Percentiles rank a stretch among this genome's conserved stretches.
Evolutionary conservation across 2,329 filamentous ascomycete genomes (phyloP).

Genomic region (Botrytis hyacinthi): DNA sequence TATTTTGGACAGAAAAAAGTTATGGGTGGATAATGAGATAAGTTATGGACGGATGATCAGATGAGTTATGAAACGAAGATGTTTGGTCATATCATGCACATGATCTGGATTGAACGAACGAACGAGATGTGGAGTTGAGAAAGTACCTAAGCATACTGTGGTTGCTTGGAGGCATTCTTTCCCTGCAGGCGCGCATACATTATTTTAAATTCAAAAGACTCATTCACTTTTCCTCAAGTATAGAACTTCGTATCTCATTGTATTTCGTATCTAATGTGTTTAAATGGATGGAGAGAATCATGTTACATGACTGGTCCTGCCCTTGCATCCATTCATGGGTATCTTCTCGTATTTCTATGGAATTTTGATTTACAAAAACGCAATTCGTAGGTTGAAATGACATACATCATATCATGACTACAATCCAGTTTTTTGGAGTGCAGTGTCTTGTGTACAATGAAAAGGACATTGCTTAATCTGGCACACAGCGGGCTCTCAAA

Average conservation of each 20-base stretch:
- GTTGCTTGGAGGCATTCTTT: constrained; percentile 14
- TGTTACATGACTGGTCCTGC: background rate
- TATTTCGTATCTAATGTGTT: background rate
- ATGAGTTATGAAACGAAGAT: constrained; percentile 14
- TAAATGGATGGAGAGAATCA: constrained; percentile 7
- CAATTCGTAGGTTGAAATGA: constrained; percentile 3
- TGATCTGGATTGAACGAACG: constrained; percentile 9
- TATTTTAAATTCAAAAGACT: constrained; percentile 14
- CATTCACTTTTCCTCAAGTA: constrained; percentile 17
- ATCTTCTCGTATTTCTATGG: constrained; percentile 13
- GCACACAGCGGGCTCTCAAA: background rate
- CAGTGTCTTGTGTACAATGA: background rate
- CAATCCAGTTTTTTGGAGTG: background rate
- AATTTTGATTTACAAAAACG: constrained; percentile 13
- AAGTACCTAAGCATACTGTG: background rate
- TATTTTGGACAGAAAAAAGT: constrained; percentile 10
- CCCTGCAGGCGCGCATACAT: constrained; percentile 15
- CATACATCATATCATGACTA: constrained; percentile 9
- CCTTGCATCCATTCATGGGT: constrained; percentile 3
- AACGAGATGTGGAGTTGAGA: background rate
- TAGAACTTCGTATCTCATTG: constrained; percentile 6
- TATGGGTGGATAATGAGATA: constrained; percentile 8
- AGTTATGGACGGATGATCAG: constrained; percentile 10
- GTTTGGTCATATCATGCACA: background rate
- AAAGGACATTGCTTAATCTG: background rate